These are phyloP conservation scores for Ambispora gerdemannii DNA, from an alignment of 192 early-diverging fungal genomes.

Conservation along the genomic window DNA sequence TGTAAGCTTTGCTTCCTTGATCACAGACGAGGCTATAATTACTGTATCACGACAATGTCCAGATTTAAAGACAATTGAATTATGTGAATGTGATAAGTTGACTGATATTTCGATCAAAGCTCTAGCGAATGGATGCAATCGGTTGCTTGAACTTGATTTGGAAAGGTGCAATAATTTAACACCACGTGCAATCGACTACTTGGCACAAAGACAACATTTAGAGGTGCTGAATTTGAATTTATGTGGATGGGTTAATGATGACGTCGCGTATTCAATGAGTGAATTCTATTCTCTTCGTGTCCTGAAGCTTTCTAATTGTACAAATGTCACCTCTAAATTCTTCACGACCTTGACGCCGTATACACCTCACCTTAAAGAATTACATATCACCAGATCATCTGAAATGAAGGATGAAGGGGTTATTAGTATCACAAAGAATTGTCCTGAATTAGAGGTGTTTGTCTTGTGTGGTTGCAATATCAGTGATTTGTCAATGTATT, in stretches of 20 bases:
- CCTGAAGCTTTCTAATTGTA: background rate
- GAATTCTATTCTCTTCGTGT: background rate
- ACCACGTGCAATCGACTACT: background rate
- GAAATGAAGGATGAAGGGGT: background rate
- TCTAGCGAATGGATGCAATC: background rate
- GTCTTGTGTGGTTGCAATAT: background rate
- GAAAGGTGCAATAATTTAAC: background rate
- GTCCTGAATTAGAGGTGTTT: background rate
- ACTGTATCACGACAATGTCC: background rate
- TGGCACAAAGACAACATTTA: background rate
- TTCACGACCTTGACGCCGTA: background rate
- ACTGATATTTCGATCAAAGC: background rate
- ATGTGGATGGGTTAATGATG: background rate
- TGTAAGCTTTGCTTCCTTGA: background rate
- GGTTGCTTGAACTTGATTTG: background rate
- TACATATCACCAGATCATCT: background rate
- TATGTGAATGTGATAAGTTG: background rate
- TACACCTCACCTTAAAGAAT: background rate
- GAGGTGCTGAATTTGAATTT: background rate
- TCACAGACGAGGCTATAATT: background rate
- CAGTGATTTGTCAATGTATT: background rate
- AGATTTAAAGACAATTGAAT: background rate
- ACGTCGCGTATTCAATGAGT: background rate
- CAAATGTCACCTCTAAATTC: background rate
- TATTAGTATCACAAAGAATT: background rate